Base-by-base conservation (phyloP, 371 early-diverging fungal species). In the Mortierella sp. region DNA sequence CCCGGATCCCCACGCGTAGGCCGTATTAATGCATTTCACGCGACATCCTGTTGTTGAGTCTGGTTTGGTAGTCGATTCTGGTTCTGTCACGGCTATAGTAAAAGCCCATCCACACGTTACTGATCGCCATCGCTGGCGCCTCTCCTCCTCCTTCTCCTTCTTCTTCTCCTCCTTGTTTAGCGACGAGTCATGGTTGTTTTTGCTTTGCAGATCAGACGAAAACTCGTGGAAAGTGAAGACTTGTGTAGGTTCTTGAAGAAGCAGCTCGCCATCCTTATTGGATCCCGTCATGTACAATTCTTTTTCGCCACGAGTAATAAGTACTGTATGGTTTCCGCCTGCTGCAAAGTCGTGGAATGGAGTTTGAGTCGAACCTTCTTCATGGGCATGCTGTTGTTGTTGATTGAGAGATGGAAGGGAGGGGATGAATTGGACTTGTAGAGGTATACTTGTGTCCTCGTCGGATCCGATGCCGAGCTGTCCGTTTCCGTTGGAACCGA, bases 241-340 rank as follows among this genome's bases (percentile, higher is more conserved):
- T 35, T 73, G 69, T 22, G 68, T 39, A 9, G 73, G 60, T 24
- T 78, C 67, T 28, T 39, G n/a, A 3, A 78, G 64, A 5, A 76
- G 70, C 28, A 80, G 68, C 61, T 87, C 88, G 20, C 78, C 72
- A 22, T 77, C 72, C 22, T 72, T 75, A 65, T 88, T 86, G 69
- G 67, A 72, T 10, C 88, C 88, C 2, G 75, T 70, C 72, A 85
- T 76, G 69, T 77, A 85, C 60, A 86, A 55, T 14, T 24, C 58
- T n/a, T 83, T 83, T 20, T 73, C 39, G 20, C 62, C 43, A 0
- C 28, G 57, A 0, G 88, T 88, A 28, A 91, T 68, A 16, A 90
- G 54, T 0, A 88, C 89, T 0, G 92, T 85, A 67, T 93, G 94
- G 64, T 93, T 93, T 5, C 92, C 90, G 18, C 93, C 94, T 22